Conservation (phyloP, 2,329 filamentous ascomycete species). For the Monosporascus sp. region DNA sequence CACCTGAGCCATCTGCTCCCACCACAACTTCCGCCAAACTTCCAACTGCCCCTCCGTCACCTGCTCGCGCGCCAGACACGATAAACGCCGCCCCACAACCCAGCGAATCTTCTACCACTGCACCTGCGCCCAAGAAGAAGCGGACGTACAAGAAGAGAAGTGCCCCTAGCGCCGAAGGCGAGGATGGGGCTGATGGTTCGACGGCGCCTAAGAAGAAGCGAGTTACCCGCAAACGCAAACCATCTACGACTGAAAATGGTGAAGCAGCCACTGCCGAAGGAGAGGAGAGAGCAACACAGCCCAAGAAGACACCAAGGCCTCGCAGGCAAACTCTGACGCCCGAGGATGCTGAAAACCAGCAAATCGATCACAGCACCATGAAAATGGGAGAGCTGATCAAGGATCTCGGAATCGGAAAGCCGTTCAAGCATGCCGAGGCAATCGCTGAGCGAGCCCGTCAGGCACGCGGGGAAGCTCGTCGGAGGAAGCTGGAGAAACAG, state of each 20-base stretch:
- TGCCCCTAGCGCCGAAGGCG: not conserved
- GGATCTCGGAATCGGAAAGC: constrained; percentile 66
- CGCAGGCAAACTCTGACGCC: constrained; percentile 50
- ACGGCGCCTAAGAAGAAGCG: constrained; percentile 15
- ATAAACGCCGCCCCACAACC: not conserved
- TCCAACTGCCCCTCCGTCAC: not conserved
- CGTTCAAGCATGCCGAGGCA: constrained; percentile 68
- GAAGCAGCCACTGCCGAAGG: constrained; percentile 19
- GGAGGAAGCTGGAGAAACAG: constrained; percentile 35
- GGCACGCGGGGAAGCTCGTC: constrained; percentile 25
- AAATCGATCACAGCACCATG: constrained; percentile 60
- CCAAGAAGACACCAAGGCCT: constrained; percentile 16
- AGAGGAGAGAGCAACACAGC: constrained; percentile 13
- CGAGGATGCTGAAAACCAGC: constrained; percentile 55
- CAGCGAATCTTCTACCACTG: not conserved
- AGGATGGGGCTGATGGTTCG: not conserved
- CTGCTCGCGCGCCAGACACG: not conserved
- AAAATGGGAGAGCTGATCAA: constrained; percentile 70
- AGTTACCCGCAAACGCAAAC: constrained; percentile 21
- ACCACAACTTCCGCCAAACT: not conserved
- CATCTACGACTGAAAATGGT: constrained; percentile 12
- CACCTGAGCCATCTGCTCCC: not conserved
- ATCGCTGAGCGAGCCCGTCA: constrained; percentile 62
- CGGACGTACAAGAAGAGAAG: not conserved
- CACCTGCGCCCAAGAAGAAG: constrained; percentile 3